phyloP scores from a whole-genome alignment of 305 asterid species.

The Fraxinus floribunda region DNA sequence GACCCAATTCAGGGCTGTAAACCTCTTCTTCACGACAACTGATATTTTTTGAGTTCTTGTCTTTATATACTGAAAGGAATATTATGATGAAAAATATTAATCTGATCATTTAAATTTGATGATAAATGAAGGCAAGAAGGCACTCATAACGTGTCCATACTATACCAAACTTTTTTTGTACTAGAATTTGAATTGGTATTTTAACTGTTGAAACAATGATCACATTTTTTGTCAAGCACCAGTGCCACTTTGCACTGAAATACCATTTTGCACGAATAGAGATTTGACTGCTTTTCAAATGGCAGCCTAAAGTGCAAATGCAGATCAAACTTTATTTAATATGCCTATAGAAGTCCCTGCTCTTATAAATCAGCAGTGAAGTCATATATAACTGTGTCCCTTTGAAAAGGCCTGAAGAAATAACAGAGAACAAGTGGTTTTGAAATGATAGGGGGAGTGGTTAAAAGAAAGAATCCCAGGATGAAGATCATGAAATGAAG shows the following conservation, averaged over 20 bases:
- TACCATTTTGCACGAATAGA: not conserved
- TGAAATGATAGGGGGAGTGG: not conserved
- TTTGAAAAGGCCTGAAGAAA: not conserved
- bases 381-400: not conserved
- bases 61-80: constrained; percentile 70
- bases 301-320: not conserved
- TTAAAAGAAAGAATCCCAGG: not conserved
- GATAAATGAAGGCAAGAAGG: not conserved
- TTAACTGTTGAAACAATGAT: not conserved
- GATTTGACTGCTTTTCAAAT: not conserved
- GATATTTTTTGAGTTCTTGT: constrained; percentile 80
- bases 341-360: not conserved
- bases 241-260: constrained; percentile 1
- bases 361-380: not conserved
- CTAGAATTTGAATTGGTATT: not conserved
- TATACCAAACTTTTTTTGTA: constrained; percentile 2
- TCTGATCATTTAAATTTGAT: too few species aligned
- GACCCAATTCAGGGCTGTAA: constrained; percentile 89
- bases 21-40: constrained; percentile 74
- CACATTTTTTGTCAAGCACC: constrained; percentile 18
- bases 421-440: not conserved
- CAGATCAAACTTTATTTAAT: not conserved
- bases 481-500: not conserved
- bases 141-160: constrained; percentile 2
- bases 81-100: constrained; percentile 16